Conservation (phyloP, 2,329 filamentous ascomycete species). For the Dactylellina leptospora region DNA sequence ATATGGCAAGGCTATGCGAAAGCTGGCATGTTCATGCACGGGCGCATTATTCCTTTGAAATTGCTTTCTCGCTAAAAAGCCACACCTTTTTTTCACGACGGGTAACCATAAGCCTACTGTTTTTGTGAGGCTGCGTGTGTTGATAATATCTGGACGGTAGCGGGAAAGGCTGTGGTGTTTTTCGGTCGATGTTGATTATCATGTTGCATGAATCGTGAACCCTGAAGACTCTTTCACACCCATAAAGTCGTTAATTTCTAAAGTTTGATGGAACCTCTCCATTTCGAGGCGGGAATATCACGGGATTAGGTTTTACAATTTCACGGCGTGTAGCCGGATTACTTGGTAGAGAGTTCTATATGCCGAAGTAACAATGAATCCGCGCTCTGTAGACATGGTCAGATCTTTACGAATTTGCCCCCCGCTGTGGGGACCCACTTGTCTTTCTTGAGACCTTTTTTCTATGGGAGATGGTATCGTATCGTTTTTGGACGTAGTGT, state of each 20-base stretch:
- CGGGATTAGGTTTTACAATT: not conserved
- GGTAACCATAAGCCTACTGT: not conserved
- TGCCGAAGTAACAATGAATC: too few species aligned
- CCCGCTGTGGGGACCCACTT: too few species aligned
- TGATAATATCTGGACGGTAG: too few species aligned
- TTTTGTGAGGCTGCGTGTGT: not conserved
- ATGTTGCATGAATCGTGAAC: constrained; percentile 7
- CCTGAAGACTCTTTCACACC: not conserved
- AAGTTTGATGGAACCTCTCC: not conserved
- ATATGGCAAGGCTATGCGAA: constrained; percentile 1
- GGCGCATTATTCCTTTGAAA: not conserved
- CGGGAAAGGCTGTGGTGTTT: constrained; percentile 6
- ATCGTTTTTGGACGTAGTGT: too few species aligned
- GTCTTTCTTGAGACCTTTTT: too few species aligned
- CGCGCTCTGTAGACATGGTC: too few species aligned
- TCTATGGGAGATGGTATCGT: too few species aligned
- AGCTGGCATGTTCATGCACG: not conserved
- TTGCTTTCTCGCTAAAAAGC: constrained; percentile 36
- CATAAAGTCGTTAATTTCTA: too few species aligned
- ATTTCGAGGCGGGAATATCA: constrained; percentile 20
- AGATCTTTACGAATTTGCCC: too few species aligned
- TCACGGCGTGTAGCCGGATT: not conserved
- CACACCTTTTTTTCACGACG: constrained; percentile 50
- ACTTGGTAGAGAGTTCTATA: too few species aligned
- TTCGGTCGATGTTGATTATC: not conserved